A percentile compares a stretch with the other conserved stretches of the same genome.
Evolutionary conservation across 768 basidiomycete genomes (phyloP).

Genomic region (Coprinopsis strossmayeri): DNA sequence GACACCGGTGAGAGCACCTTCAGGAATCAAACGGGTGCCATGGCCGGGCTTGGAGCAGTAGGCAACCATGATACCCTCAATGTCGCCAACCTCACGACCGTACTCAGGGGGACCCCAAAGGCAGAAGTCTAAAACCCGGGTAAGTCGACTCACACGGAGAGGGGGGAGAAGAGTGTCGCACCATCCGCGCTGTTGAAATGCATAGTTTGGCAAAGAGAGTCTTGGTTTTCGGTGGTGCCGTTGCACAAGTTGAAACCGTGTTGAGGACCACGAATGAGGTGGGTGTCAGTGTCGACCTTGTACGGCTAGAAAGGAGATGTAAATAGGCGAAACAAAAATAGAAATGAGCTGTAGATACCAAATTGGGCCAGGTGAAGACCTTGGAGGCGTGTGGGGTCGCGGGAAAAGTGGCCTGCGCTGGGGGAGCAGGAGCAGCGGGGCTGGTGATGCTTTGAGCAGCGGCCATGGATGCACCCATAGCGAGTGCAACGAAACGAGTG

Average conservation of each 20-base stretch:
- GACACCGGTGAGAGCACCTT: conserved; percentile 46
- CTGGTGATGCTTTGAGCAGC: neutral
- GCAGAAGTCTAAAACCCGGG: conserved; percentile 39
- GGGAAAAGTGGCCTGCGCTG: conserved; percentile 22
- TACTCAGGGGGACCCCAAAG: conserved; percentile 45
- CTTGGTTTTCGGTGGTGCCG: conserved; percentile 48
- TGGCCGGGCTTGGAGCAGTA: conserved; percentile 62
- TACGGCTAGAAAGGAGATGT: conserved; percentile 23
- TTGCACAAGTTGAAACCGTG: conserved; percentile 59
- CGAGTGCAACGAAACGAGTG: neutral
- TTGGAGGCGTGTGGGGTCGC: conserved; percentile 36
- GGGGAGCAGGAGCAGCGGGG: neutral
- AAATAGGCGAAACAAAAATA: no score
- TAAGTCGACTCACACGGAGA: neutral
- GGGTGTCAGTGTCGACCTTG: conserved; percentile 9
- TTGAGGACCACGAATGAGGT: conserved; percentile 32
- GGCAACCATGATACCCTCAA: conserved; percentile 56
- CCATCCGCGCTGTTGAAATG: conserved; percentile 39
- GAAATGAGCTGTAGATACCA: no score
- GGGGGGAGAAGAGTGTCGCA: conserved; percentile 15
- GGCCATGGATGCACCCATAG: neutral
- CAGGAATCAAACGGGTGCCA: conserved; percentile 60
- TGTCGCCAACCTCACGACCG: conserved; percentile 45
- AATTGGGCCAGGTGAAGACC: no score
- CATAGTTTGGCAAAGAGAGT: conserved; percentile 52